Base-by-base conservation (phyloP, 306 rosid genomes). In the Sechiopsis laciniata region DNA sequence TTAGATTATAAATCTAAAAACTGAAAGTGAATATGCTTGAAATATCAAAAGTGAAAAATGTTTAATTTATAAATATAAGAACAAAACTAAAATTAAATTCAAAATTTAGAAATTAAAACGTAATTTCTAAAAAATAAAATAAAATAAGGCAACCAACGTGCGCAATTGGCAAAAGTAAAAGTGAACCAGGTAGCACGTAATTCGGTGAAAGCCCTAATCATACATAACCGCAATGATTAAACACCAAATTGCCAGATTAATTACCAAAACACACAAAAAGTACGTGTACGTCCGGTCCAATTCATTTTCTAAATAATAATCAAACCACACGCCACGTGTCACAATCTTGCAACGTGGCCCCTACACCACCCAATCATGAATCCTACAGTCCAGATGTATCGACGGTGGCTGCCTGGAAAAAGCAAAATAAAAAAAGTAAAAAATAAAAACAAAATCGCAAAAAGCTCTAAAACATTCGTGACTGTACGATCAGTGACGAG, bases 331-430 rank as follows among this genome's bases (percentile, higher is more conserved):
- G 59, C 58, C 74, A 69, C 46, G 74, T 69, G 74, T 24, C 74
- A 15, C 12, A 14, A 50, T 50, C 37, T 9, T 1, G 0, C 12
- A 21, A 0, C 20, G 4, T 8, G 55, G 19, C n/a, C 73, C 73
- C 73, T 37, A 50, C 46, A 2, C 7, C 70, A 15, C 59, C 59
- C 58, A 50, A 51, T 69, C 52, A 69, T 51, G 74, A 69, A 58
- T 69, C 5, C 5, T 51, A 68, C 57, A 20, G 56, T 67, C 19
- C 17, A 67, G 9, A 67, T 24, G 37, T 53, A 69, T 51, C 74
- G 76, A 55, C 76, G 76, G 76, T 72, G 76, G 20, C 54, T 1
- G 62, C 21, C 61, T 54, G 64, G 29, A 54, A 57, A 71, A 62
- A 62, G 29, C 29, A 26, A 26, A 26, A 26, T 26, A 26, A 26